Evolutionary conservation across 768 basidiomycete species (phyloP).

Genomic region (Dacryopinax primogenitus): DNA sequence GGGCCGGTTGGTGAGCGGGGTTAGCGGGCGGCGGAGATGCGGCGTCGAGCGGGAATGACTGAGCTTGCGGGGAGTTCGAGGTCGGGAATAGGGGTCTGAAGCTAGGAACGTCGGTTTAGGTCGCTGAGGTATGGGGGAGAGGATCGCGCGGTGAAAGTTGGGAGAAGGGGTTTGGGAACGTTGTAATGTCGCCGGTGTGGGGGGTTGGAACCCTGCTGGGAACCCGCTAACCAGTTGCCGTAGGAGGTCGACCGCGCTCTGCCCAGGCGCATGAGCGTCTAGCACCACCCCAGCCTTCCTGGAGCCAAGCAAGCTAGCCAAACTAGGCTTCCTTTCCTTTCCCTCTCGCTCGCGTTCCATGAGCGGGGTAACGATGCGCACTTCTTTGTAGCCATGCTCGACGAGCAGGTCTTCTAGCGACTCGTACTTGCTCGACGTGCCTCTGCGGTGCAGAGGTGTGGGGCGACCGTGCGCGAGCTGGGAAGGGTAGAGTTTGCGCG

Average conservation of each 20-base stretch:
- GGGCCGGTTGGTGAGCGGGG: background rate
- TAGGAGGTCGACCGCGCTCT: background rate
- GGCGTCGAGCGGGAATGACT: background rate
- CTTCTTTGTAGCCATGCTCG: conserved; percentile 87
- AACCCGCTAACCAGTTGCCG: background rate
- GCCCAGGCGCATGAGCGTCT: background rate
- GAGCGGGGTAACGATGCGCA: conserved; percentile 78
- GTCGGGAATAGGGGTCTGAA: background rate
- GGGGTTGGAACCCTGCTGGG: background rate
- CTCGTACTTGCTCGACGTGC: conserved; percentile 70
- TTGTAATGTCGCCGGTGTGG: background rate
- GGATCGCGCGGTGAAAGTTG: background rate
- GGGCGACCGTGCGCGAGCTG: background rate
- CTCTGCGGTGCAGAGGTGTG: conserved; percentile 55
- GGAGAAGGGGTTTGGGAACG: background rate
- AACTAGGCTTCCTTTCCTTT: background rate
- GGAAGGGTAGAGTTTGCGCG: background rate
- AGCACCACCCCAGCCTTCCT: background rate
- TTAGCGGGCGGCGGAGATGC: background rate
- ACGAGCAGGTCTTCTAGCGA: conserved; percentile 71
- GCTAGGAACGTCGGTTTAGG: background rate
- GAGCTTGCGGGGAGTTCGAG: background rate
- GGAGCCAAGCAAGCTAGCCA: background rate
- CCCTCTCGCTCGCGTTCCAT: conserved; percentile 34
- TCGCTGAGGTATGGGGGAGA: background rate